phyloP scores from a whole-genome alignment of 148 eudicot genomes.

The Camellia granthamiana region DNA sequence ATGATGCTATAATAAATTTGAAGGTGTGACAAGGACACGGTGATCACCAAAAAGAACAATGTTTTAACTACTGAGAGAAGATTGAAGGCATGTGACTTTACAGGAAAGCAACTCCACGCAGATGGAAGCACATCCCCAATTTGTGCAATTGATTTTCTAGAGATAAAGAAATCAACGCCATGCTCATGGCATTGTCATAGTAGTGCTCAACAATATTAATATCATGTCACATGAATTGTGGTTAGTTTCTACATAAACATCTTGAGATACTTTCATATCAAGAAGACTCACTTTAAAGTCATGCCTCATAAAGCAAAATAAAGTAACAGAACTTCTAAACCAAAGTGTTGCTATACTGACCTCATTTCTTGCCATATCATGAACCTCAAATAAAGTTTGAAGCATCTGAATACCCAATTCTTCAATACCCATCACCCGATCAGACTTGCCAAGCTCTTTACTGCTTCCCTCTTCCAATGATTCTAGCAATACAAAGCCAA shows the following conservation, averaged over 20 bases:
- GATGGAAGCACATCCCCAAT: no score
- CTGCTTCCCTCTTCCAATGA: slow-evolving; percentile 33
- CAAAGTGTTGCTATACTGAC: slow-evolving; percentile 21
- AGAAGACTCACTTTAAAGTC: neutral
- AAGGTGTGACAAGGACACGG: neutral
- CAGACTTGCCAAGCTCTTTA: slow-evolving; percentile 29
- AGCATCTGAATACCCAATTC: slow-evolving; percentile 51
- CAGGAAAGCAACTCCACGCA: no score
- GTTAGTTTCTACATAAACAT: no score
- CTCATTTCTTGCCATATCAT: slow-evolving; percentile 65
- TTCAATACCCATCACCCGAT: slow-evolving; percentile 50
- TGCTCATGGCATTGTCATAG: no score
- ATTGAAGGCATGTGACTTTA: no score
- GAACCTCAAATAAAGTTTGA: slow-evolving; percentile 54
- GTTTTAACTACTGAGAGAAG: no score
- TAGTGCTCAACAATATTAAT: no score
- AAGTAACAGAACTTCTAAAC: neutral
- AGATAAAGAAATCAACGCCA: no score
- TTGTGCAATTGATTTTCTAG: no score
- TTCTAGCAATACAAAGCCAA: slow-evolving; percentile 56
- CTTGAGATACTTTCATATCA: no score
- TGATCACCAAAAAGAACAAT: neutral
- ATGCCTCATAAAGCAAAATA: slow-evolving; percentile 1
- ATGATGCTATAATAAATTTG: neutral
- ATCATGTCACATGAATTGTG: no score